These are phyloP conservation scores for Leccinum pseudoinsigne DNA, from an alignment of 1,284 basidiomycete species.

Conservation along the genomic window DNA sequence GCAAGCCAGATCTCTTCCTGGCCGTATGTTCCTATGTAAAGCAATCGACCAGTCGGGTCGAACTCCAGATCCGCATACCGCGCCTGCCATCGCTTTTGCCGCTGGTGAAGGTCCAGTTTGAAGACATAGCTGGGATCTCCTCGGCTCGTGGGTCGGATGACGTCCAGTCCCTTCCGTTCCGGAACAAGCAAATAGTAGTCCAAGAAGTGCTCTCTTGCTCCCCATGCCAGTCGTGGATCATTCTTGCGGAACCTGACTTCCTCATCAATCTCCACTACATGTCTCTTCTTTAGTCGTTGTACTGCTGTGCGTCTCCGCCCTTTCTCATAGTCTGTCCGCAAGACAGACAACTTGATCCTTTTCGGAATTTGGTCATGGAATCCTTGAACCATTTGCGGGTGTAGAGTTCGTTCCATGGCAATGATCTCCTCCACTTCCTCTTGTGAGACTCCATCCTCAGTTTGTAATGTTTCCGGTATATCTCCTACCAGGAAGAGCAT, in stretches of 20 bases:
- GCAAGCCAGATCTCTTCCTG: conserved; percentile 9
- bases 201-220: background rate
- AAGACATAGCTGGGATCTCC: conserved; percentile 6
- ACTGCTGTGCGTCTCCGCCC: background rate
- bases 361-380: background rate
- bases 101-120: background rate
- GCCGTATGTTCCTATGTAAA: conserved; percentile 1
- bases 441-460: background rate
- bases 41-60: conserved; percentile 2
- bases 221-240: background rate
- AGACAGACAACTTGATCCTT: background rate
- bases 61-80: conserved; percentile 4
- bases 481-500: background rate
- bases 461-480: background rate
- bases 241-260: background rate
- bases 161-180: background rate
- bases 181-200: conserved; percentile 3
- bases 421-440: background rate
- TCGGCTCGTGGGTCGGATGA: background rate
- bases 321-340: background rate
- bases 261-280: background rate
- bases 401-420: background rate
- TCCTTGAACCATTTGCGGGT: too few relatives aligned
- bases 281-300: background rate
- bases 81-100: conserved; percentile 3